A percentile compares a stretch with the other conserved stretches of the same genome.
phyloP scores from a whole-genome alignment of 2,329 filamentous ascomycete genomes.

The Alternaria alternata region DNA sequence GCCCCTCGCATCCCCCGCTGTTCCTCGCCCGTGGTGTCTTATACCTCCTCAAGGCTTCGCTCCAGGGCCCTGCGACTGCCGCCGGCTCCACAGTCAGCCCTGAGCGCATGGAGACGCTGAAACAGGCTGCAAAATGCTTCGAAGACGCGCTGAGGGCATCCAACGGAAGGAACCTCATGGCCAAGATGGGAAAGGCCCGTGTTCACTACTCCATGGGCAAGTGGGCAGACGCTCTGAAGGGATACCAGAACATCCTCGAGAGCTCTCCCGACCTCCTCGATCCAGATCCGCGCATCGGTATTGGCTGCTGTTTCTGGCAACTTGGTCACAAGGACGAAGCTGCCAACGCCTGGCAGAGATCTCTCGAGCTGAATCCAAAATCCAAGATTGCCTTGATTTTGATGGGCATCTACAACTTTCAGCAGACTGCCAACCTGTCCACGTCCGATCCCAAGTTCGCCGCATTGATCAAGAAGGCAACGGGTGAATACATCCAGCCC shows the following conservation, averaged over 20 bases:
- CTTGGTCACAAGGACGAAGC: constrained; percentile 94
- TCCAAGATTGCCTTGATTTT: constrained; percentile 92
- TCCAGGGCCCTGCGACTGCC: constrained; percentile 77
- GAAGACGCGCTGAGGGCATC: constrained; percentile 91
- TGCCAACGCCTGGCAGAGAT: constrained; percentile 86
- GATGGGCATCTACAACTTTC: constrained; percentile 87
- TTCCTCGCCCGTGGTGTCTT: constrained; percentile 91
- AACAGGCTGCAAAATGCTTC: constrained; percentile 89
- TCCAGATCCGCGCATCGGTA: constrained; percentile 93
- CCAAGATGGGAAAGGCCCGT: constrained; percentile 86
- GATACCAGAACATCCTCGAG: constrained; percentile 85
- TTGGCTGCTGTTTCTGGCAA: constrained; percentile 97
- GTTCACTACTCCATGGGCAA: constrained; percentile 86
- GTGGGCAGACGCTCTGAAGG: constrained; percentile 80
- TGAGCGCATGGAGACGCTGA: constrained; percentile 79
- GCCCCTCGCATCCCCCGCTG: constrained; percentile 88
- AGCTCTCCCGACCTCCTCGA: constrained; percentile 89
- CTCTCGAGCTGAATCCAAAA: constrained; percentile 79
- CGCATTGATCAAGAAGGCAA: constrained; percentile 86
- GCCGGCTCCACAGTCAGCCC: constrained; percentile 70
- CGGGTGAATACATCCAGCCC: constrained; percentile 92
- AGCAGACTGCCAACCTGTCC: constrained; percentile 82
- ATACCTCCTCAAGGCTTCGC: constrained; percentile 84
- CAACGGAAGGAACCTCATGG: constrained; percentile 87
- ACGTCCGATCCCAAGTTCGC: constrained; percentile 87